phyloP scores from a whole-genome alignment of 345 rosid species.

The Lepidium aucheri region DNA sequence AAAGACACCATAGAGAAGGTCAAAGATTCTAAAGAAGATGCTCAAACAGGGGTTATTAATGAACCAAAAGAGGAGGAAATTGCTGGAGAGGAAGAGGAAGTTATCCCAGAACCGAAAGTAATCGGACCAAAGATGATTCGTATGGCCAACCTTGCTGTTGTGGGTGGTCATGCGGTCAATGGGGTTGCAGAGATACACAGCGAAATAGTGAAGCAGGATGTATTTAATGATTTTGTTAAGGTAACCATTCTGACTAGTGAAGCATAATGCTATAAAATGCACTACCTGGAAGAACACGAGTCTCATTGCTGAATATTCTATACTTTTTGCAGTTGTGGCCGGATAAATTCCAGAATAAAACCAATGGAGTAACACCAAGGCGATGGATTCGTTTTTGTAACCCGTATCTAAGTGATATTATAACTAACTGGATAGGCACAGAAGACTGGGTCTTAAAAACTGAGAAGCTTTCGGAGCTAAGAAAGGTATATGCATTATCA shows the following conservation, averaged over 20 bases:
- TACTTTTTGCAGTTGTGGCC: constrained; percentile 58
- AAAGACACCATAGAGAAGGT: constrained; percentile 24
- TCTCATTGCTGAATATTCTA: constrained; percentile 10
- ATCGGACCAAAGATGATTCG: constrained; percentile 50
- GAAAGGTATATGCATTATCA: constrained; percentile 35
- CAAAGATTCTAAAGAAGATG: constrained; percentile 28
- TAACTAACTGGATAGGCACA: constrained; percentile 57
- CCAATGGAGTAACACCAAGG: constrained; percentile 80
- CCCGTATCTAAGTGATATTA: constrained; percentile 55
- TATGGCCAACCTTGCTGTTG: constrained; percentile 64
- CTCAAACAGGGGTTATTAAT: constrained; percentile 5
- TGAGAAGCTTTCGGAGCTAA: constrained; percentile 51
- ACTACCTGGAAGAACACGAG: background rate
- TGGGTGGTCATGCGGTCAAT: constrained; percentile 64
- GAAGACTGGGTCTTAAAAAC: constrained; percentile 71
- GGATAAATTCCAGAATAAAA: constrained; percentile 65
- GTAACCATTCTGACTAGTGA: constrained; percentile 22
- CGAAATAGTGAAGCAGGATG: constrained; percentile 66
- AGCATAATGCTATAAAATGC: background rate
- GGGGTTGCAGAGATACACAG: constrained; percentile 81
- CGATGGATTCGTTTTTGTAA: constrained; percentile 77
- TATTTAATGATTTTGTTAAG: constrained; percentile 56
- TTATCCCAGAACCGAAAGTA: constrained; percentile 31
- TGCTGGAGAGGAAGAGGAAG: constrained; percentile 28
- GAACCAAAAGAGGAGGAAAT: constrained; percentile 27